Evolutionary conservation across 768 basidiomycete species (phyloP), one percentile per base, ranked within the genome.

Genomic region (Pleurotus sapidus): DNA sequence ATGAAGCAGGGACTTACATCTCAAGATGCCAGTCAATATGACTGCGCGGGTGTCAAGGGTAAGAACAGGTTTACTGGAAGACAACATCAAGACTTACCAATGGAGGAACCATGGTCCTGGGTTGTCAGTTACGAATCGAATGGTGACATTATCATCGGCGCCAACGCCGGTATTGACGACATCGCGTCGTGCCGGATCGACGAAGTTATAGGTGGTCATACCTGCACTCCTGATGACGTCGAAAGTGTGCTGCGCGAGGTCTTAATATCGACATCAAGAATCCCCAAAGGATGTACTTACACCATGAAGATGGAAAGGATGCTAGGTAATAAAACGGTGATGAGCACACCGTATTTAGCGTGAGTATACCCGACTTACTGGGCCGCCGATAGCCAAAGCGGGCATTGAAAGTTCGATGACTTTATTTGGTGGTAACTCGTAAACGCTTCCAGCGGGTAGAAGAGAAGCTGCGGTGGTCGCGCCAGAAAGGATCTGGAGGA

Each of bases 21-120:
- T 76, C 67, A 6, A 82, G 64, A 69, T 84, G 82, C 73, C 78
- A 82, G 56, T 83, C 80, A 55, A 83, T 83, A 61, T 83, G 81
- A 57, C 79, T n/a, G n/a, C n/a, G n/a, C n/a, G n/a, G n/a, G 8
- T 78, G 45, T 3, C 8, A 45, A 34, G 34, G 30, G 51, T 57
- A 14, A 37, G 25, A 58, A 38, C 12, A 59, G 17, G 25, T 42
- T 14, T 34, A 4, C 24, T 6, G 9, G 43, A 14, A 20, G 11
- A 43, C 15, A 15, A 34, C 15, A 11, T 45, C 39, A 27, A 11
- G 23, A 58, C 71, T 12, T 25, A 76, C 65, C 71, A 71, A 48
- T 73, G 68, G n/a, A 74, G 46, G 54, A 67, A 68, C 79, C 78
- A 81, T 2, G 78, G 77, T 1, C 83, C 82, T 37, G 81, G 65